These are phyloP conservation scores for Pseudonitzschia multiseries DNA, from an alignment of 108 stramenopile species.

Conservation along the genomic window DNA sequence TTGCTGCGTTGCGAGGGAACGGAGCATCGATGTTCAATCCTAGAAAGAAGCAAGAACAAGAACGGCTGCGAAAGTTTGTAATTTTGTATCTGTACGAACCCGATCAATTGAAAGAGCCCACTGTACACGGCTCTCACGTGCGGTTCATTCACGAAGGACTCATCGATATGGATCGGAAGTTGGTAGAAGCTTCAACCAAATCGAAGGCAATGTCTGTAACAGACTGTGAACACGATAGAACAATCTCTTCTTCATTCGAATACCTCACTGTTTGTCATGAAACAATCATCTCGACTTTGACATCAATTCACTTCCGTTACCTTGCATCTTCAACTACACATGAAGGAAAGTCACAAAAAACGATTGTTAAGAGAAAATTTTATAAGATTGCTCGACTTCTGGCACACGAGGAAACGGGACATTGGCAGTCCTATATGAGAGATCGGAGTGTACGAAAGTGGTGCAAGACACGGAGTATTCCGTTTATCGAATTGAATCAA, in stretches of 20 bases:
- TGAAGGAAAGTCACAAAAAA: neutral
- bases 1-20: constrained; percentile 10
- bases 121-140: constrained; percentile 73
- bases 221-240: neutral
- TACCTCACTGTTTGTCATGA: constrained; percentile 58
- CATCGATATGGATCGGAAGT: constrained; percentile 54
- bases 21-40: neutral
- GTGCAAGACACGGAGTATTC: constrained; percentile 48
- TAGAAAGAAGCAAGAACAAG: neutral
- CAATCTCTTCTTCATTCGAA: constrained; percentile 33
- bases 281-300: constrained; percentile 42
- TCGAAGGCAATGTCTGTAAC: neutral
- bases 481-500: constrained; percentile 58
- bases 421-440: constrained; percentile 60
- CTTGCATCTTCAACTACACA: neutral
- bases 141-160: constrained; percentile 66
- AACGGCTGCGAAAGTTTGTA: constrained; percentile 36
- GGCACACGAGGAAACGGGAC: constrained; percentile 69
- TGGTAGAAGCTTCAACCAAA: neutral
- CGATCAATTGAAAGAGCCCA: constrained; percentile 58
- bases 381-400: constrained; percentile 52
- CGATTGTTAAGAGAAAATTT: neutral
- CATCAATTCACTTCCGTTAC: constrained; percentile 41
- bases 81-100: constrained; percentile 73
- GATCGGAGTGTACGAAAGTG: constrained; percentile 63